A percentile compares a stretch with the other conserved stretches of the same genome.
These are phyloP conservation scores for Houttuynia cordata DNA, from an alignment of 164 flowering plant species.

Conservation along the genomic window DNA sequence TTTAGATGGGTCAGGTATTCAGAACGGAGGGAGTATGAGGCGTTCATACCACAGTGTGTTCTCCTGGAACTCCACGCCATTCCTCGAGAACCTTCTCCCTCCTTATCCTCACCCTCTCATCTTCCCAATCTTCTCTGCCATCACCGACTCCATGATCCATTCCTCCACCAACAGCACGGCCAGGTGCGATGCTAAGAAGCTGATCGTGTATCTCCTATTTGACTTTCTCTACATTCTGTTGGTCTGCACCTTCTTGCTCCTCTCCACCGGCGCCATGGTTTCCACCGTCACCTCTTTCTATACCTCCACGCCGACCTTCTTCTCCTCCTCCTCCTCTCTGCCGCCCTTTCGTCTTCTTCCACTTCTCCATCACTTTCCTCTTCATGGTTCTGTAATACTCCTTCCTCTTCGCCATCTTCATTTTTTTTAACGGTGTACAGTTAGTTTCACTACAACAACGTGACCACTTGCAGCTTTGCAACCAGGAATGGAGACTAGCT, in stretches of 20 bases:
- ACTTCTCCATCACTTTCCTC: constrained; percentile 41
- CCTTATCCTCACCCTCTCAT: constrained; percentile 71
- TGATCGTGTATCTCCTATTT: constrained; percentile 12
- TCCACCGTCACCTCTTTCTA: constrained; percentile 88
- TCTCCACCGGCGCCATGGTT: constrained; percentile 92
- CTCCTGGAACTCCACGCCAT: too few species aligned
- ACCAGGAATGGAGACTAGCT: too few species aligned
- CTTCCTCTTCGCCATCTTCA: constrained; percentile 25
- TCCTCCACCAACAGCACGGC: constrained; percentile 21
- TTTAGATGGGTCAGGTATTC: too few species aligned
- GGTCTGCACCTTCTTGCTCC: constrained; percentile 81
- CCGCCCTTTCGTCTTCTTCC: constrained; percentile 58
- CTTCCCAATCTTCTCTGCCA: constrained; percentile 85
- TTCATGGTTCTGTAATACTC: constrained; percentile 47
- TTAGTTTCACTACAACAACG: too few species aligned
- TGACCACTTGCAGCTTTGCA: too few species aligned
- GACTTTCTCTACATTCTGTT: constrained; percentile 70
- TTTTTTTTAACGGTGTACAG: too few species aligned
- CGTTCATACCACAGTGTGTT: too few species aligned
- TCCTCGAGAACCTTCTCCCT: constrained; percentile 58
- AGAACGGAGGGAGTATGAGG: too few species aligned
- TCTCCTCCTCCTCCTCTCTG: constrained; percentile 48
- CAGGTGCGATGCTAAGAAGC: not conserved
- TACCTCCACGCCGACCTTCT: constrained; percentile 72
- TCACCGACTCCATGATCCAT: constrained; percentile 47